phyloP scores from a whole-genome alignment of 2,329 filamentous ascomycete species.

The Pseudocercospora eumusae region DNA sequence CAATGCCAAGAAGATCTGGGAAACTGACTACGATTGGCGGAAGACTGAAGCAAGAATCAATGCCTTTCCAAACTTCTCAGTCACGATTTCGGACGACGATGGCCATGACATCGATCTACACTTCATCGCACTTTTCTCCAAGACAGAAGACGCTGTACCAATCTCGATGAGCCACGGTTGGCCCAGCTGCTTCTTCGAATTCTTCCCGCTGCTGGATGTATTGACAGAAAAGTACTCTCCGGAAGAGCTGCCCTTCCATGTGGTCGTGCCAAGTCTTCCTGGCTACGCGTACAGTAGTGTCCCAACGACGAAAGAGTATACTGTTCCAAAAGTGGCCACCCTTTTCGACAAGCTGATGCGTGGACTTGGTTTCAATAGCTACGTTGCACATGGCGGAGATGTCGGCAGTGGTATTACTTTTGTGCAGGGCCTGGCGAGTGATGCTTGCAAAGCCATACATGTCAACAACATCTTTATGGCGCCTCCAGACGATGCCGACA shows the following conservation, averaged over 20 bases:
- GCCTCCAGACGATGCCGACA: background rate
- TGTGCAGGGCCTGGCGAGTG: conserved; percentile 33
- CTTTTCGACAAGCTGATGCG: conserved; percentile 54
- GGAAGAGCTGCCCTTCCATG: conserved; percentile 54
- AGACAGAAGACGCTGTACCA: conserved; percentile 42
- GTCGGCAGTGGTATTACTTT: conserved; percentile 49
- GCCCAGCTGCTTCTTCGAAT: conserved; percentile 41
- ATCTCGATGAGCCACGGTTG: conserved; percentile 40
- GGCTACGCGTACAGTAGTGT: conserved; percentile 53
- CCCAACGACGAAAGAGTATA: conserved; percentile 48
- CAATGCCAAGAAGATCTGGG: conserved; percentile 39
- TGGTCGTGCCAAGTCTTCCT: conserved; percentile 55
- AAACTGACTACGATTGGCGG: conserved; percentile 41
- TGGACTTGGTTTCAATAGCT: conserved; percentile 53
- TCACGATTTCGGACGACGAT: conserved; percentile 45
- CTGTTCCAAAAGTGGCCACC: conserved; percentile 41
- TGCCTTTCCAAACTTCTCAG: conserved; percentile 54
- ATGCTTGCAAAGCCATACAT: background rate
- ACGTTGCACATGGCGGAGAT: conserved; percentile 58
- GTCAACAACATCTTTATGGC: conserved; percentile 6
- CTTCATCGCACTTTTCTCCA: conserved; percentile 57
- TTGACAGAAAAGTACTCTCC: conserved; percentile 48
- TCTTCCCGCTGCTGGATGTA: conserved; percentile 32
- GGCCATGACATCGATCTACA: conserved; percentile 47
- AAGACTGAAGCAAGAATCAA: conserved; percentile 50